These are phyloP conservation scores for Rhododendron simsii DNA, from an alignment of 148 eudicot genomes.

Conservation along the genomic window DNA sequence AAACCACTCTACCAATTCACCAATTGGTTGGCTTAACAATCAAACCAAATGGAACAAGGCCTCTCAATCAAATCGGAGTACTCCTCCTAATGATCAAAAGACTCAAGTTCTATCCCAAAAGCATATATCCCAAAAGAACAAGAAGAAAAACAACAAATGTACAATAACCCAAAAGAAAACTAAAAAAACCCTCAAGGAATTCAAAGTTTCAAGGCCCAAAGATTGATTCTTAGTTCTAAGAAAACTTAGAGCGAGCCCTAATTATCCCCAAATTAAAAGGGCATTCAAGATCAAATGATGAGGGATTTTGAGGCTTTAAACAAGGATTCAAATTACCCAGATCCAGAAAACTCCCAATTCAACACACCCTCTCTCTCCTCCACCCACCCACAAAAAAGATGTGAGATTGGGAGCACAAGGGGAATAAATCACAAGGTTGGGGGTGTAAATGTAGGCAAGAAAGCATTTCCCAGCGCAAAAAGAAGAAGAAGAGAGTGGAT, in stretches of 20 bases:
- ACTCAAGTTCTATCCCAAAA: constrained; percentile 13
- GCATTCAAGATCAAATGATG: constrained; percentile 1
- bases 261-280: constrained; percentile 5
- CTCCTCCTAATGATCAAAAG: constrained; percentile 21
- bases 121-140: not conserved
- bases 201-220: not conserved
- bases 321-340: not conserved
- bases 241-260: constrained; percentile 8
- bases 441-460: not conserved
- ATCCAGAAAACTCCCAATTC: not conserved
- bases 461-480: not conserved
- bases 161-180: not conserved
- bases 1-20: constrained; percentile 10
- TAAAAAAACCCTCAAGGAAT: constrained; percentile 1
- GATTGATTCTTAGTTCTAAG: not conserved
- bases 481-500: constrained; percentile 24
- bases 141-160: not conserved
- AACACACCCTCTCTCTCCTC: constrained; percentile 8
- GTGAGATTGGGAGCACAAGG: constrained; percentile 9
- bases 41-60: constrained; percentile 12
- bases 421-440: not conserved
- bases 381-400: constrained; percentile 11
- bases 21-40: not conserved
- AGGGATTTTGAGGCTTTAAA: not conserved
- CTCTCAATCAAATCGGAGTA: constrained; percentile 4